Evolutionary conservation across 2,329 filamentous ascomycete species (phyloP).

Genomic region (Ophiosphaerella narmari): DNA sequence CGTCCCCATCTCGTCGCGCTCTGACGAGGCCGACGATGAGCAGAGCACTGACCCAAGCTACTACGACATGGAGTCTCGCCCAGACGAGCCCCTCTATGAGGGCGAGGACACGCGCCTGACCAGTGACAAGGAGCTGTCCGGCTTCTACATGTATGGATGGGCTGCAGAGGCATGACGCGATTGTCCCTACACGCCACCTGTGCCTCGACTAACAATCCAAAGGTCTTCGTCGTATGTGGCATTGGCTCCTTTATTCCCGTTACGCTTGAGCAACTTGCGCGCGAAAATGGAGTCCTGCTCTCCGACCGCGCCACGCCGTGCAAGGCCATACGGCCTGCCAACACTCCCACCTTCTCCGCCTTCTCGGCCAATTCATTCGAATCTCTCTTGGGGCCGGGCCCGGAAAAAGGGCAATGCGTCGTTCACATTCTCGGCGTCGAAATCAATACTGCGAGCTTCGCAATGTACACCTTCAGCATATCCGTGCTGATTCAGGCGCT

Average conservation of each 20-base stretch:
- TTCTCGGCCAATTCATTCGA: slow-evolving; percentile 19
- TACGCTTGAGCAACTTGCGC: slow-evolving; percentile 87
- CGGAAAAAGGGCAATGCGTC: slow-evolving; percentile 68
- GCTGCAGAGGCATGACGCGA: slow-evolving; percentile 69
- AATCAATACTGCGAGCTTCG: slow-evolving; percentile 95
- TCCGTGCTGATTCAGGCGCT: slow-evolving; percentile 88
- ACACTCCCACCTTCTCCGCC: slow-evolving; percentile 29
- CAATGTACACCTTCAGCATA: slow-evolving; percentile 97
- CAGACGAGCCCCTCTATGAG: slow-evolving; percentile 62
- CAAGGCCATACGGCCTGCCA: slow-evolving; percentile 63
- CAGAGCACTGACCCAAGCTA: slow-evolving; percentile 39
- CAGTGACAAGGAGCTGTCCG: slow-evolving; percentile 81
- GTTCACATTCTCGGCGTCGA: slow-evolving; percentile 80
- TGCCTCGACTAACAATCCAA: slow-evolving; percentile 16
- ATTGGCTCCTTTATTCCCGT: slow-evolving; percentile 90
- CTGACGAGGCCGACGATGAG: slow-evolving; percentile 53
- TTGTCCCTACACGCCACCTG: not conserved
- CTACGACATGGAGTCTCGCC: slow-evolving; percentile 42
- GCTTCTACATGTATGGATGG: slow-evolving; percentile 97
- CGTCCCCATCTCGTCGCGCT: slow-evolving; percentile 40
- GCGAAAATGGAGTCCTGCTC: slow-evolving; percentile 86
- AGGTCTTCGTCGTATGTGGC: slow-evolving; percentile 89
- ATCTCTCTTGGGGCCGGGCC: slow-evolving; percentile 25
- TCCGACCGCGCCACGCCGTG: slow-evolving; percentile 78
- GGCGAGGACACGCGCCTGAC: slow-evolving; percentile 90